Conservation (phyloP, 1,139 yeast species). For the Yueomyces sp. region DNA sequence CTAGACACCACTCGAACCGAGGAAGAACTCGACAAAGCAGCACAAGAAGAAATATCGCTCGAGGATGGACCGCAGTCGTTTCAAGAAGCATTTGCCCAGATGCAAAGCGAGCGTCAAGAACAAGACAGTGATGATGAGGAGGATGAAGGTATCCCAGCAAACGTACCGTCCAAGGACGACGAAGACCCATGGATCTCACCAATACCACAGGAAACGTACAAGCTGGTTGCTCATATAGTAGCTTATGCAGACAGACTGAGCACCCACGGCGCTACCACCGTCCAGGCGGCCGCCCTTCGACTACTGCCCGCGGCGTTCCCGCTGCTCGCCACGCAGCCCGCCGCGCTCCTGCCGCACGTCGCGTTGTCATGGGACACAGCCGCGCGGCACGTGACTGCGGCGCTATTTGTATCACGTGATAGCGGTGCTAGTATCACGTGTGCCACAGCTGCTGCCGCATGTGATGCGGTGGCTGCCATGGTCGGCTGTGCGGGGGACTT, state of each 20-base stretch:
- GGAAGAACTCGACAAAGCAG: constrained; percentile 8
- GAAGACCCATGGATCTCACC: constrained; percentile 46
- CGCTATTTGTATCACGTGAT: constrained; percentile 7
- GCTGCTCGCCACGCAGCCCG: constrained; percentile 47
- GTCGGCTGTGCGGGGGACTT: constrained; percentile 38
- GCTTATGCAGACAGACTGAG: constrained; percentile 60
- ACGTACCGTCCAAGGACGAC: constrained; percentile 3
- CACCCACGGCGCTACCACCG: constrained; percentile 49
- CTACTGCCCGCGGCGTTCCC: constrained; percentile 43
- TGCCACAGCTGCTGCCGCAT: constrained; percentile 26
- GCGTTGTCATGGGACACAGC: constrained; percentile 61
- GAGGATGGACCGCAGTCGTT: constrained; percentile 12
- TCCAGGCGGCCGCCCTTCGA: constrained; percentile 44
- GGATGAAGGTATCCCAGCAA: constrained; percentile 7
- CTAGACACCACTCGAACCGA: constrained; percentile 10
- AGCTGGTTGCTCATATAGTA: constrained; percentile 46
- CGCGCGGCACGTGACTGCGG: constrained; percentile 7
- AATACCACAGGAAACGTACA: constrained; percentile 47
- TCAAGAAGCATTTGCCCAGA: constrained; percentile 20
- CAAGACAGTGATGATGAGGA: constrained; percentile 17
- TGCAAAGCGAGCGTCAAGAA: constrained; percentile 6
- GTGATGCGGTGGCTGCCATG: constrained; percentile 27
- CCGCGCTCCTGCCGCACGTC: constrained; percentile 50
- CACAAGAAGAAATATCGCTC: not conserved
- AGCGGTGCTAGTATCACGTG: constrained; percentile 29